Evolutionary conservation across 352 stramenopile species (phyloP).

Genomic region (Globisporangium middletonii): DNA sequence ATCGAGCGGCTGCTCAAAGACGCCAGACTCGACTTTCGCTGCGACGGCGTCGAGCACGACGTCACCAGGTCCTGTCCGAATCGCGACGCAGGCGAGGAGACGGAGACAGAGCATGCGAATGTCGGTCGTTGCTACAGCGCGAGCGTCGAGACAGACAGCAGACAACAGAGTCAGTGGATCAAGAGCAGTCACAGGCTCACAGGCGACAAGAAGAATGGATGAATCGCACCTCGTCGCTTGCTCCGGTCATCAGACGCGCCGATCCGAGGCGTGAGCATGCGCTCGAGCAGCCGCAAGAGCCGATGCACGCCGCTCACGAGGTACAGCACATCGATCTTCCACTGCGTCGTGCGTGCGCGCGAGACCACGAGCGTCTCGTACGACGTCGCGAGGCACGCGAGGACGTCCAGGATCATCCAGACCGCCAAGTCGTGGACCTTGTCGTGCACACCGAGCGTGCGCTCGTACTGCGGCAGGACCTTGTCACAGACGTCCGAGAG

Average conservation of each 20-base stretch:
- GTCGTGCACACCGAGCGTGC: constrained; percentile 51
- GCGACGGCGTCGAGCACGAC: constrained; percentile 28
- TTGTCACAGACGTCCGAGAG: constrained; percentile 35
- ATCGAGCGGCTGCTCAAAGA: constrained; percentile 32
- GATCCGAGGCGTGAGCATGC: constrained; percentile 34
- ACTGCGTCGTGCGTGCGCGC: constrained; percentile 35
- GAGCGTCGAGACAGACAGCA: no score
- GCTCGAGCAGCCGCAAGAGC: constrained; percentile 40
- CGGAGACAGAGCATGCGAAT: constrained; percentile 42
- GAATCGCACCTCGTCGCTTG: constrained; percentile 27
- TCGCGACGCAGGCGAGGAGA: constrained; percentile 40
- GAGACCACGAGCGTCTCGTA: constrained; percentile 50
- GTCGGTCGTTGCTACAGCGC: constrained; percentile 20
- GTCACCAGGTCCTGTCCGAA: constrained; percentile 30
- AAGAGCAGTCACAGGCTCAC: no score
- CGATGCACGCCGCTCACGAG: constrained; percentile 53
- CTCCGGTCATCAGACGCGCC: constrained; percentile 13
- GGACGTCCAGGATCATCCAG: constrained; percentile 43
- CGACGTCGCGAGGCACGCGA: constrained; percentile 32
- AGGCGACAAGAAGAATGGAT: no score
- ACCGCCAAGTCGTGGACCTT: constrained; percentile 48
- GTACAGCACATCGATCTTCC: constrained; percentile 74
- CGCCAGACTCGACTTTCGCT: constrained; percentile 25
- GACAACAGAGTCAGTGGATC: not conserved
- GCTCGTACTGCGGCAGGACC: constrained; percentile 41